Conservation (phyloP, 768 basidiomycete species). For the Ephemerocybe angulata region DNA sequence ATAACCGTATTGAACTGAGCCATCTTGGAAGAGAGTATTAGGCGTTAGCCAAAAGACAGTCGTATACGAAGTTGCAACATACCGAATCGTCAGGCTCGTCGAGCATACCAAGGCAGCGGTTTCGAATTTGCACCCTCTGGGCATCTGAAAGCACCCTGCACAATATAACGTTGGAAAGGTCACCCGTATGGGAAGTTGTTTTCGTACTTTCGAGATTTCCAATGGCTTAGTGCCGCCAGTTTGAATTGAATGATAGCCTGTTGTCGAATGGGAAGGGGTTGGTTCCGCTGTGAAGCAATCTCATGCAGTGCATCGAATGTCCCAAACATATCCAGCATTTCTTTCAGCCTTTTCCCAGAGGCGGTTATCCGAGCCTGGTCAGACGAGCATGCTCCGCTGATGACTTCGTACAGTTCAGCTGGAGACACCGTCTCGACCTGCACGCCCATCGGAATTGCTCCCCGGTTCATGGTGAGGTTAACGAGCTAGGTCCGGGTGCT, state of each 20-base stretch:
- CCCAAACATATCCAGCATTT: slow-evolving; percentile 65
- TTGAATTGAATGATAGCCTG: slow-evolving; percentile 90
- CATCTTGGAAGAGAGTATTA: slow-evolving; percentile 47
- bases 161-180: slow-evolving; percentile 10
- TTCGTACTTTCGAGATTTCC: slow-evolving; percentile 80
- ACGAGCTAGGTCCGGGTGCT: background rate
- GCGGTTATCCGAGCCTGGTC: slow-evolving; percentile 52
- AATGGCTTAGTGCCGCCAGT: slow-evolving; percentile 69
- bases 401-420: slow-evolving; percentile 62
- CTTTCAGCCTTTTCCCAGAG: slow-evolving; percentile 59
- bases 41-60: slow-evolving; percentile 3
- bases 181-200: slow-evolving; percentile 15
- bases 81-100: slow-evolving; percentile 79
- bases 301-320: slow-evolving; percentile 69
- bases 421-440: slow-evolving; percentile 47
- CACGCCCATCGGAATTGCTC: slow-evolving; percentile 23
- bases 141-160: slow-evolving; percentile 70
- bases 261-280: slow-evolving; percentile 67
- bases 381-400: slow-evolving; percentile 71
- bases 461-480: background rate
- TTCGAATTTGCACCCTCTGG: slow-evolving; percentile 62
- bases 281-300: slow-evolving; percentile 58
- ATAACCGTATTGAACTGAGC: slow-evolving; percentile 74
- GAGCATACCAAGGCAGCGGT: slow-evolving; percentile 60
- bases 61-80: slow-evolving; percentile 13